Evolutionary conservation across 495 filamentous ascomycete species (phyloP), one percentile per base, ranked within the genome.

Genomic region (Polyplosphaeria fusca): DNA sequence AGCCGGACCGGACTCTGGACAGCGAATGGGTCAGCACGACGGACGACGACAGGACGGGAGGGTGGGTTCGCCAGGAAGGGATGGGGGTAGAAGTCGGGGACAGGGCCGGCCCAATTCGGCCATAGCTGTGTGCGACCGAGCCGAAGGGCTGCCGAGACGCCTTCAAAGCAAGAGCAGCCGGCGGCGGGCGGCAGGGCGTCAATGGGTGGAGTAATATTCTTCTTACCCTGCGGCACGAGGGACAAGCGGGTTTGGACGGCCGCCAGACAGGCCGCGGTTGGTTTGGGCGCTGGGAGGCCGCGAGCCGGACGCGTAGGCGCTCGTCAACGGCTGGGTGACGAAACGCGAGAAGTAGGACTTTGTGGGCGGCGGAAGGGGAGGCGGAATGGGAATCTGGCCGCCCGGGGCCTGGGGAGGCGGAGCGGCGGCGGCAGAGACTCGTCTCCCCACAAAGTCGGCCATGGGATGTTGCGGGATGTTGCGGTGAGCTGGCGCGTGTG

Each of bases 331-430:
- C 59, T 81, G 79, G 43, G 80, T 56, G 13, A 68, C 78, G 50
- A 84, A 77, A 52, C 80, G 73, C 47, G 79, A 76, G 40, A 83
- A 68, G 55, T 80, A 79, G 68, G 74, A 80, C 55, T 46, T 74
- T 66, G 71, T 76, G 48, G 74, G 71, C 25, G 74, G 75, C 60
- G 76, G 74, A 45, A 76, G 73, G 37, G 75, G 74, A 42, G 77
- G 75, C 47, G 79, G 73, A 25, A 78, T 77, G 13, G 81, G 82
- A 24, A 60, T 63, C 49, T 45, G 35, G 63, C n/a, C 19, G 50
- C 32, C 39, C 50, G 19, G 48, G 77, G 73, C 73, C 65, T 55
- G 64, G 58, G 54, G 63, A 5, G 45, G 20, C 42, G 52, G 62
- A 58, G 53, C 68, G 59, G 47, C 60, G 57, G 53, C 68, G 59